Percentiles rank a stretch among this genome's conserved stretches.
Conservation (phyloP, 1,284 basidiomycete species). For the Melampsora abietis-canadensis region DNA sequence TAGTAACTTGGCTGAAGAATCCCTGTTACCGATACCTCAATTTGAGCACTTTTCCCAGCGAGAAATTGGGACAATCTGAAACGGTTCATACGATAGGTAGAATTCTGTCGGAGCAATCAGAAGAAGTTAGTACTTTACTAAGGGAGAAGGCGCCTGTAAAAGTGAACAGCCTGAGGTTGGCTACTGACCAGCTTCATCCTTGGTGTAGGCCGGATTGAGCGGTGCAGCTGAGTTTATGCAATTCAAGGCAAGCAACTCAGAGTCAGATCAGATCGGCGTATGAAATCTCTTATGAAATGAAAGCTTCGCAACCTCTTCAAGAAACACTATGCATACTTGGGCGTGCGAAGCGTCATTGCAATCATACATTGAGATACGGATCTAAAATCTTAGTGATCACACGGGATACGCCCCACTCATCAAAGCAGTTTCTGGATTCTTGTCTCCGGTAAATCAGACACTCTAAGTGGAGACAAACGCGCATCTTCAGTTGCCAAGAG, state of each 20-base stretch:
- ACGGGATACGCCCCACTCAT: slow-evolving; percentile 3
- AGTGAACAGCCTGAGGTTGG: background rate
- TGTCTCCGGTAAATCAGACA: too few species aligned
- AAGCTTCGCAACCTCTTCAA: background rate
- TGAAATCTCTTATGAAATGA: background rate
- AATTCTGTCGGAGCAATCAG: slow-evolving; percentile 20
- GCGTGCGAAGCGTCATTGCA: too few species aligned
- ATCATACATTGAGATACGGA: too few species aligned
- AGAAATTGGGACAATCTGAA: background rate
- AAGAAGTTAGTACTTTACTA: background rate
- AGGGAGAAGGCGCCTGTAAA: background rate
- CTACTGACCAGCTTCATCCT: slow-evolving; percentile 52
- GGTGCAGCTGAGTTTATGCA: slow-evolving; percentile 52
- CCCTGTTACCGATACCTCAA: background rate
- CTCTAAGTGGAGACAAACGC: too few species aligned
- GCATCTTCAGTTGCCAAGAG: too few species aligned
- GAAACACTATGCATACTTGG: too few species aligned
- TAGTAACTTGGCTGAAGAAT: slow-evolving; percentile 27
- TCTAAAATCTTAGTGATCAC: too few species aligned
- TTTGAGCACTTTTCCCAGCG: background rate
- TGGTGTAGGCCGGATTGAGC: slow-evolving; percentile 56
- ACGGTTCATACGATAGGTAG: slow-evolving; percentile 25
- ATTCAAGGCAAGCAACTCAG: background rate
- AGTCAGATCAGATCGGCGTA: background rate
- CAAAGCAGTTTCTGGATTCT: background rate